Evolutionary conservation across 106 monocot species (phyloP).

Genomic region (Xerophyta viscosa): DNA sequence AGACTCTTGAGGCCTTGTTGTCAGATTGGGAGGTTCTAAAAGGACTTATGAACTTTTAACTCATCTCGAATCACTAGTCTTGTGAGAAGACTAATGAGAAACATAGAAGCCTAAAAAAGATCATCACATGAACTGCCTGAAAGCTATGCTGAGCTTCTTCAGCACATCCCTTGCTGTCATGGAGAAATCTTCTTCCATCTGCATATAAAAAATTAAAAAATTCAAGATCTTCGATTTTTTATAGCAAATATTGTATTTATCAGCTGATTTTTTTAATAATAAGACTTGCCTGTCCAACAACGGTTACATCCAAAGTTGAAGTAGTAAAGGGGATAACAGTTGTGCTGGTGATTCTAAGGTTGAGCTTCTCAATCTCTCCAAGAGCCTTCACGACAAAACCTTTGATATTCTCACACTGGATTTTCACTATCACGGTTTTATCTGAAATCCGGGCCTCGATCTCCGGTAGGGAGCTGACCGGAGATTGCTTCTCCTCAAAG

Average conservation of each 20-base stretch:
- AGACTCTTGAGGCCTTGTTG: too few relatives aligned
- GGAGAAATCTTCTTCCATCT: constrained; percentile 77
- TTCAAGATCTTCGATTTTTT: background rate
- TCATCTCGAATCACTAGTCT: too few relatives aligned
- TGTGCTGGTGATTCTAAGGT: constrained; percentile 33
- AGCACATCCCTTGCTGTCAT: constrained; percentile 64
- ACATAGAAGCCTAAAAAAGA: too few relatives aligned
- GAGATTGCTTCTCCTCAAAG: background rate
- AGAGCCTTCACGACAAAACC: constrained; percentile 35
- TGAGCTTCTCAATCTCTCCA: constrained; percentile 46
- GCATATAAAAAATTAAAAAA: background rate
- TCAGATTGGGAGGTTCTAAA: too few relatives aligned
- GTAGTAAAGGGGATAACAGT: constrained; percentile 43
- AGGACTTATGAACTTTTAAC: too few relatives aligned
- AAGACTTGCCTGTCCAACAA: constrained; percentile 37
- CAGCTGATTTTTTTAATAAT: background rate
- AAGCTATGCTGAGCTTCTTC: constrained; percentile 47
- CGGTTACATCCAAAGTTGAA: constrained; percentile 41
- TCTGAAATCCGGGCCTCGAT: constrained; percentile 52
- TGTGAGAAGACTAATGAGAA: too few relatives aligned
- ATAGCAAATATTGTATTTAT: background rate
- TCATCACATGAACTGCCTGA: constrained; percentile 8
- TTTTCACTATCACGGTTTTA: constrained; percentile 28
- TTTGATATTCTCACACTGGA: constrained; percentile 52
- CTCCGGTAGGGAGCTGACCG: constrained; percentile 25